phyloP scores from a whole-genome alignment of 148 eudicot species.

The Amaranthus cruentus region DNA sequence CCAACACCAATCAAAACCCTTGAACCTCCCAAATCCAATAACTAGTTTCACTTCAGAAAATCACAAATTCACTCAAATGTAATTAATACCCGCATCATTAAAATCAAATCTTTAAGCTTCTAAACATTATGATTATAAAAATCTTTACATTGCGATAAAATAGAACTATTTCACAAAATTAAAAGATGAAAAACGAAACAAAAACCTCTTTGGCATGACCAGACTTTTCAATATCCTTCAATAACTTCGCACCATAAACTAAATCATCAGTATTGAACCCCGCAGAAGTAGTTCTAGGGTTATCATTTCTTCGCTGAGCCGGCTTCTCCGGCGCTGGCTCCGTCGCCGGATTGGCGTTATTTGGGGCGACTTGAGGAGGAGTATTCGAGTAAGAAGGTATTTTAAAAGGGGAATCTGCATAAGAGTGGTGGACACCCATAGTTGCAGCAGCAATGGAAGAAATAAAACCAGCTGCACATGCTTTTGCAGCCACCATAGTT shows the following conservation, averaged over 20 bases:
- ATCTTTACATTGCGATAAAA: background rate
- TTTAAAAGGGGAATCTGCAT: constrained; percentile 48
- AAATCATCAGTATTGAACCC: constrained; percentile 91
- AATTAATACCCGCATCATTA: background rate
- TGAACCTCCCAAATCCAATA: no score
- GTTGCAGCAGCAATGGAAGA: constrained; percentile 49
- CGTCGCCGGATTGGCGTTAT: background rate
- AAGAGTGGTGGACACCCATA: constrained; percentile 35
- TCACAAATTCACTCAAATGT: background rate
- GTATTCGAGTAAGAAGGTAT: constrained; percentile 39
- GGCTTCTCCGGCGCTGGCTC: constrained; percentile 28
- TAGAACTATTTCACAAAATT: background rate
- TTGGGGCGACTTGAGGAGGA: constrained; percentile 24
- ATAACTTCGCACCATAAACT: constrained; percentile 63
- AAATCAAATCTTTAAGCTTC: background rate
- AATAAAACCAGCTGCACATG: constrained; percentile 45
- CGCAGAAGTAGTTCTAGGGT: constrained; percentile 75
- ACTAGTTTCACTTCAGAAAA: background rate
- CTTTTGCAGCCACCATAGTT: constrained; percentile 37
- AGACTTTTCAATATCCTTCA: constrained; percentile 47
- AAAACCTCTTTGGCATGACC: constrained; percentile 53
- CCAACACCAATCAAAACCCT: no score
- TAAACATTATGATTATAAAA: background rate
- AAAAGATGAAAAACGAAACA: background rate
- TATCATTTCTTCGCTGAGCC: constrained; percentile 58